Conservation (phyloP, 2,329 filamentous ascomycete species). For the Cladophialophora yegresii region DNA sequence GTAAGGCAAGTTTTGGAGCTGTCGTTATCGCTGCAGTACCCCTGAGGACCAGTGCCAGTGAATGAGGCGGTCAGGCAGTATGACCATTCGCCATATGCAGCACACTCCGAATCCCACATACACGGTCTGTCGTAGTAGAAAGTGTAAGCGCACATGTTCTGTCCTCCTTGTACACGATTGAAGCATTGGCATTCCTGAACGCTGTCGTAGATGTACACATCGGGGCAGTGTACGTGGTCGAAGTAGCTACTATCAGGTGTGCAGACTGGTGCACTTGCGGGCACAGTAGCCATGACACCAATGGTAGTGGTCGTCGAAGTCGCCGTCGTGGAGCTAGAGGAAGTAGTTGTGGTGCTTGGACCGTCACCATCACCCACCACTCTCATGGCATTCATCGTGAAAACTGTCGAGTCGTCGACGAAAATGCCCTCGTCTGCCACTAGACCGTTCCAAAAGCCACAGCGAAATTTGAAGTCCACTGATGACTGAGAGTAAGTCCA, state of each 20-base stretch:
- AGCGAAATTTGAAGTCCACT: conserved; percentile 8
- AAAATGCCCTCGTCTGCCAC: conserved; percentile 17
- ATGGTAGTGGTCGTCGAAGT: neutral
- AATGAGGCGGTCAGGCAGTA: neutral
- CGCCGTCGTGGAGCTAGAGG: conserved; percentile 10
- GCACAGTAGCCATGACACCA: neutral
- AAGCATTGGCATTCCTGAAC: neutral
- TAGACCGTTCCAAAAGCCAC: conserved; percentile 14
- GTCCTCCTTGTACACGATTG: neutral
- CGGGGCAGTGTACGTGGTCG: neutral
- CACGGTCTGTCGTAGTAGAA: neutral
- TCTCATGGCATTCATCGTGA: conserved; percentile 17
- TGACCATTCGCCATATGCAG: neutral
- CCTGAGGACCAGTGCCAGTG: neutral
- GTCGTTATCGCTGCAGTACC: neutral
- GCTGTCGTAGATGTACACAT: neutral
- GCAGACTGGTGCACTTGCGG: neutral
- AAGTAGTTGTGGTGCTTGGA: conserved; percentile 6
- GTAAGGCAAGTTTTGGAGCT: neutral
- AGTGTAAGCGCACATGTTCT: neutral
- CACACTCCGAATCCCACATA: neutral
- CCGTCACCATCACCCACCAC: conserved; percentile 5
- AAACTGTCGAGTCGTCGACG: conserved; percentile 14
- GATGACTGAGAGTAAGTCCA: conserved; percentile 18
- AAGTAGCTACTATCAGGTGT: neutral